Base-by-base conservation (phyloP, 176 grass and related monocot species). In the Oryza meridionalis region DNA sequence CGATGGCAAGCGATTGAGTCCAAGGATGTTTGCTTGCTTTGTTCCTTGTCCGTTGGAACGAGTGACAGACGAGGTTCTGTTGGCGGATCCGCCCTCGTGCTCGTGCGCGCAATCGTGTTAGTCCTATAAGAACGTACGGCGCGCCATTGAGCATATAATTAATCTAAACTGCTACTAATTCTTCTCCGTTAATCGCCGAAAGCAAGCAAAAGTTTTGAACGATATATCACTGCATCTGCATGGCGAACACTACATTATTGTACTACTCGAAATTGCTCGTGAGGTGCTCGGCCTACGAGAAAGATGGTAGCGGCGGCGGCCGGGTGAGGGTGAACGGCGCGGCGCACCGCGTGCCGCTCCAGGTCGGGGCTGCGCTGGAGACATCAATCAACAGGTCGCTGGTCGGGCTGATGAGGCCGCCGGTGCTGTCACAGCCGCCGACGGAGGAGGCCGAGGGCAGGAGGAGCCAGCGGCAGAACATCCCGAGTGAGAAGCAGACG, bases 401-500 rank as follows among this genome's bases (percentile, higher is more conserved):
- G 13, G 81, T 81, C 0, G 81, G 87, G 85, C 71, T 84, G 29
- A 70, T 50, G 47, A 55, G 75, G 59, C 65, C 75, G 25, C 76
- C 84, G 37, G 9, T 74, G 65, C 46, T 78, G 61, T 37, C 77
- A 7, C 21, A 73, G 9, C 21, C 22, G 26, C 65, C 35, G n/a
- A 4, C 29, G 17, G 27, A 58, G 37, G n/a, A 31, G 51, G 69
- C 58, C 68, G 59, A 73, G 61, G 12, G 46, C 27, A 47, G 66
- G 22, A 10, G 46, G 46, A 49, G 51, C 17, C 16, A 19, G 51
- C 88, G 92, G 65, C 88, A 90, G 69, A 90, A 90, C 65, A 86
- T 93, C 73, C 92, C 88, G 3, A 90, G 79, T 33, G 83, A 93
- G 82, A 93, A 90, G 55, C 92, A 93, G 75, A 78, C 10, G 0